Base-by-base conservation (phyloP, 768 basidiomycete genomes). In the Dictyophora rubrovolvata region DNA sequence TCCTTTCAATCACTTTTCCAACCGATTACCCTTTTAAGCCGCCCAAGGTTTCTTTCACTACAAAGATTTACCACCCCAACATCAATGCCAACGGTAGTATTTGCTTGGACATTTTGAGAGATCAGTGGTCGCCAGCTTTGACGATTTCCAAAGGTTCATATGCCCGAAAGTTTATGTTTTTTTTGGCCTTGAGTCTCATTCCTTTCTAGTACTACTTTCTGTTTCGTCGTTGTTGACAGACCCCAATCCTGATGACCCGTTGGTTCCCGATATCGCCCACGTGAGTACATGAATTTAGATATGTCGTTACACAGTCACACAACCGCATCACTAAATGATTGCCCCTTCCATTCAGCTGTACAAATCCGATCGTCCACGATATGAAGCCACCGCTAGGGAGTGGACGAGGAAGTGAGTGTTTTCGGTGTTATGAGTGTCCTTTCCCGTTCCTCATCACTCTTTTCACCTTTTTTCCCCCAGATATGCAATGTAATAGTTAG, bases 21-120 rank as follows among this genome's bases (percentile, higher is more conserved):
- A 91, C 89, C 73, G 95, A 99, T 73, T 99, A 99, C 78, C 96
- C 96, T 22, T 98, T 98, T 87, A 97, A 98, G 77, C 96, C 96
- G 48, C 96, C 96, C 74, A 99, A 99, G 83, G 93, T 99, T 76
- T 87, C 87, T 78, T 99, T 99, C 75, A 95, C 93, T 65, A 98
- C 96, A 70, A 97, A 96, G 89, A 97, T 97, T 67, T 98, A 97
- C 74, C 95, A 98, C 74, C 95, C 95, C 36, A 98, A 98, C 80
- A 97, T 99, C 93, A 99, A 99, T 72, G 91, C 95, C 66, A 99
- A 99, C 69, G 96, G 96, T 47, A 94, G 92, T 63, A 98, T 99
- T 74, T 99, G 95, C 73, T 77, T 99, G 67, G 96, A 99, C 73
- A 99, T 99, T 69, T 77, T 99, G 70, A 81, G 94, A 73, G 96